Evolutionary conservation across 257 asterid genomes (phyloP), one percentile per base, ranked within the genome.

Genomic region (Nicotiana tabacum): DNA sequence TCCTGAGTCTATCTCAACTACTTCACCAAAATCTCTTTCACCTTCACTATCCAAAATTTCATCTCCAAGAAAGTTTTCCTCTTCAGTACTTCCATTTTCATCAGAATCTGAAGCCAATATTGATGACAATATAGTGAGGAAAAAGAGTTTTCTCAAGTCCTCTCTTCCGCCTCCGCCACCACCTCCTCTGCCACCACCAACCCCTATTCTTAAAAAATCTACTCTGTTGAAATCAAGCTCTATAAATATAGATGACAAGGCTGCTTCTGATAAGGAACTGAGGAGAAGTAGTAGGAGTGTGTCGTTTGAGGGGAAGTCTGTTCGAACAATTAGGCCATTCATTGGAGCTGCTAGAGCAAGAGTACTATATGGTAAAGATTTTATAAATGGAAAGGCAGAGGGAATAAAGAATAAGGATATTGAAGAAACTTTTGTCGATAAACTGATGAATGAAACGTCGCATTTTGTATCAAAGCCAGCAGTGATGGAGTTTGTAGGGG

Each of bases 151-250:
- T 15, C n/a, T 83, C 12, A 81, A 85, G 1, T 68, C 80, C 27
- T 27, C 64, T 85, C 86, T 90, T 13, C 84, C 92, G 0, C 87
- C 92, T 2, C 92, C 95, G 0, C 93, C 94, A 2, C 86, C 90
- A 0, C 85, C 88, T 3, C 80, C 91, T 5, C 93, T 93, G 0
- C 91, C 66, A 21, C 29, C 4, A 33, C 39, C 4, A 56, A 78
- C 1, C 77, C 88, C 1, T 83, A 88, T 11, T 87, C 78, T 3
- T 62, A 85, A 82, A 6, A 92, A 85, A 72, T 77, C 89, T 2
- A 74, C 82, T 2, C 66, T 84, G 21, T 66, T 53, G 85, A 91
- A 84, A 72, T 85, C 96, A 18, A 89, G 58, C 66, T 89, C 95
- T 2, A 65, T 80, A 16, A 58, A 66, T 10, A 55, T 43, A 18